phyloP scores from a whole-genome alignment of 2,329 filamentous ascomycete species.

The Colletotrichum gloeosporioides region DNA sequence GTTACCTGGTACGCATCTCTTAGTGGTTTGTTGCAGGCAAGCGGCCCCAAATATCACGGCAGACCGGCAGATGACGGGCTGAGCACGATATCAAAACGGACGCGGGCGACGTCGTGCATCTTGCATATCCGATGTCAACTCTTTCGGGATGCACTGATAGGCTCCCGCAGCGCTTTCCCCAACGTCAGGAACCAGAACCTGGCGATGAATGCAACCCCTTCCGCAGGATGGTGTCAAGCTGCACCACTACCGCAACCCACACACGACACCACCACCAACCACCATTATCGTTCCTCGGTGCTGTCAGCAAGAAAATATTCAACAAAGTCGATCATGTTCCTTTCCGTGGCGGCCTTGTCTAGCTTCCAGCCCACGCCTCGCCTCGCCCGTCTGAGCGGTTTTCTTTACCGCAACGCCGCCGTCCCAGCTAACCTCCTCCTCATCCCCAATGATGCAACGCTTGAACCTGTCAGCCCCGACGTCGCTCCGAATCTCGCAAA shows the following conservation, averaged over 20 bases:
- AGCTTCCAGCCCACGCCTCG: background rate
- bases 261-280: background rate
- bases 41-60: background rate
- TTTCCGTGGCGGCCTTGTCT: background rate
- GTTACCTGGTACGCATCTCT: background rate
- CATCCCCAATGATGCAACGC: background rate
- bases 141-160: background rate
- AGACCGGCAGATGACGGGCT: slow-evolving; percentile 15
- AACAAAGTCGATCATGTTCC: slow-evolving; percentile 10
- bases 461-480: slow-evolving; percentile 7
- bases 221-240: slow-evolving; percentile 12
- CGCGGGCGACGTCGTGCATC: background rate
- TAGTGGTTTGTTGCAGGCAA: background rate
- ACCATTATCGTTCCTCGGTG: background rate
- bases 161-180: background rate
- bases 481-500: slow-evolving; percentile 20
- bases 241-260: background rate
- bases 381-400: slow-evolving; percentile 4
- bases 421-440: background rate
- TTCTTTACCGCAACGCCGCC: background rate
- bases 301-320: background rate
- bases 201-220: slow-evolving; percentile 13
- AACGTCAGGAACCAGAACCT: slow-evolving; percentile 9
- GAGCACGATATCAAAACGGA: slow-evolving; percentile 3
- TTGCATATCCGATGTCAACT: slow-evolving; percentile 12